A percentile compares a stretch with the other conserved stretches of the same genome.
Conservation (phyloP, 148 eudicot genomes). For the Rhododendron ovatum region DNA sequence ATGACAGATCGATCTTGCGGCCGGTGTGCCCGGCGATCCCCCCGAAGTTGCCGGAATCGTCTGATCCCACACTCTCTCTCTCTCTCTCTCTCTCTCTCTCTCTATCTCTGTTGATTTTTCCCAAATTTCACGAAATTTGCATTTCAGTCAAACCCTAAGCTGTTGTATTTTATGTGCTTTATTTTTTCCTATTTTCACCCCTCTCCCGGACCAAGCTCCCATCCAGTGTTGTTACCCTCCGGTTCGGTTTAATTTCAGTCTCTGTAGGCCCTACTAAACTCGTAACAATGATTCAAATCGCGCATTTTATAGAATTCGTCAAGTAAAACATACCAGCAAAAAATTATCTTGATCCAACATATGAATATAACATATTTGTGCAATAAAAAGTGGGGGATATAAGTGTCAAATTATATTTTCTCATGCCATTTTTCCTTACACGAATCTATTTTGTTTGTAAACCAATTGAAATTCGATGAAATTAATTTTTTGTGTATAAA, state of each 20-base stretch:
- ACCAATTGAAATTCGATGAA: too few relatives aligned
- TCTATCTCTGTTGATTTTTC: not conserved
- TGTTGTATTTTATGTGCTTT: not conserved
- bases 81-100: conserved; percentile 2
- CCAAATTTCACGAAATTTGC: conserved; percentile 12
- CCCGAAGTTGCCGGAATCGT: conserved; percentile 27
- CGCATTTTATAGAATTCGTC: too few relatives aligned
- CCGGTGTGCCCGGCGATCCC: conserved; percentile 14
- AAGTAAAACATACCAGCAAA: too few relatives aligned
- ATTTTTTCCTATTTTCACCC: not conserved
- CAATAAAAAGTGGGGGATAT: not conserved
- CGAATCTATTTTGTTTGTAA: too few relatives aligned
- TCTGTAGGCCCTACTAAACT: too few relatives aligned
- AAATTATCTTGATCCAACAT: not conserved
- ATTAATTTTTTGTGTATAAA: too few relatives aligned
- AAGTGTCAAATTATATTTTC: too few relatives aligned
- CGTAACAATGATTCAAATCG: too few relatives aligned
- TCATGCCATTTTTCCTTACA: too few relatives aligned
- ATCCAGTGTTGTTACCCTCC: not conserved
- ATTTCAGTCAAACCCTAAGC: conserved; percentile 28
- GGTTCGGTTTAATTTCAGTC: not conserved
- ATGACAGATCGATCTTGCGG: conserved; percentile 21
- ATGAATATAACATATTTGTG: too few relatives aligned
- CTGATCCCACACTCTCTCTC: not conserved
- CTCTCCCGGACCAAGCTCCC: not conserved